Evolutionary conservation across 148 eudicot genomes (phyloP).

Genomic region (Amaranthus hypochondriacus): DNA sequence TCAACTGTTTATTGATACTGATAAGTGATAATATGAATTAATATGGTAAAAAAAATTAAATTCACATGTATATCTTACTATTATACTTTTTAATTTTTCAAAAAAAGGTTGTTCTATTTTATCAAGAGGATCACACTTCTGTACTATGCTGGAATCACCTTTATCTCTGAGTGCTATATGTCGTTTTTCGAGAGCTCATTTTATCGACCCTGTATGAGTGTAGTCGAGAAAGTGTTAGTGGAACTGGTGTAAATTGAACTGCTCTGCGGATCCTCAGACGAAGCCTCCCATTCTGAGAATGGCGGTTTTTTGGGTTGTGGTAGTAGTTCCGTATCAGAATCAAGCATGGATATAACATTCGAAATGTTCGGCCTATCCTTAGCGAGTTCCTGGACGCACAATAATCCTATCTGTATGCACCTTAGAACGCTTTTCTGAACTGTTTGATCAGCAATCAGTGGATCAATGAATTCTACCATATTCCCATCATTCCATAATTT

Average conservation of each 20-base stretch:
- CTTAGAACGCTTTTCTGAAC: constrained; percentile 16
- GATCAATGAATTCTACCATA: constrained; percentile 23
- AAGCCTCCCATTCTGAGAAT: constrained; percentile 24
- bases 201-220: constrained; percentile 26
- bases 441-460: constrained; percentile 15
- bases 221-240: constrained; percentile 21
- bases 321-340: constrained; percentile 22
- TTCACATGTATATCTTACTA: background rate
- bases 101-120: background rate
- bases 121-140: constrained; percentile 6
- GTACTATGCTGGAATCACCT: background rate
- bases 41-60: background rate
- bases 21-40: background rate
- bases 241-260: constrained; percentile 18
- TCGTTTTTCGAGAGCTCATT: background rate
- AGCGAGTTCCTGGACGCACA: constrained; percentile 31
- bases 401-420: constrained; percentile 35
- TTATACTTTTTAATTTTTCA: background rate
- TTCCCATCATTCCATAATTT: constrained; percentile 31
- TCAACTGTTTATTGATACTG: background rate
- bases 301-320: constrained; percentile 33
- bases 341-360: constrained; percentile 32
- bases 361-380: constrained; percentile 37
- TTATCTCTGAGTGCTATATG: background rate
- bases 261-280: constrained; percentile 27